Conservation (phyloP, 2,329 filamentous ascomycete genomes). For the Tetracladium maxilliforme region DNA sequence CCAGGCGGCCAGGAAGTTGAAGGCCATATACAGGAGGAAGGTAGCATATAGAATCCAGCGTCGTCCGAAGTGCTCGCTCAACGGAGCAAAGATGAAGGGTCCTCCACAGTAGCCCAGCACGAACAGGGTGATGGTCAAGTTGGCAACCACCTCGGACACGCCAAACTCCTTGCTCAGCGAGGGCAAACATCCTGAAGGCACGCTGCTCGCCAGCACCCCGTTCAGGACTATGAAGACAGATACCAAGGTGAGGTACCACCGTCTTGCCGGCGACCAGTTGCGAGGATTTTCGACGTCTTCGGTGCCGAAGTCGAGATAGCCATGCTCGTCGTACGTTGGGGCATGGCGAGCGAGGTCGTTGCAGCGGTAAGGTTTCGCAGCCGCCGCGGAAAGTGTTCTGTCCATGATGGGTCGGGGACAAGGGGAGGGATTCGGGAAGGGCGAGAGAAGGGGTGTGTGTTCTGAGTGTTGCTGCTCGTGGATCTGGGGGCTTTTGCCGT, state of each 20-base stretch:
- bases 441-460: no score
- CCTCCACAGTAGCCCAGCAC: conserved; percentile 55
- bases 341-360: no score
- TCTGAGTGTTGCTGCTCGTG: no score
- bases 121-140: conserved; percentile 36
- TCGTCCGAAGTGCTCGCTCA: conserved; percentile 63
- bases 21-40: conserved; percentile 63
- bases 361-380: no score
- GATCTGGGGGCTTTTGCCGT: no score
- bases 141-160: conserved; percentile 29
- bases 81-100: conserved; percentile 42
- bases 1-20: conserved; percentile 68
- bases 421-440: no score
- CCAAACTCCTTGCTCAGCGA: conserved; percentile 28
- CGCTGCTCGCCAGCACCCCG: conserved; percentile 35
- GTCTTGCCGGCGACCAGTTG: conserved; percentile 66
- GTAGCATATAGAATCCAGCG: conserved; percentile 64
- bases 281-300: conserved; percentile 68
- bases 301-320: no score
- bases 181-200: conserved; percentile 19
- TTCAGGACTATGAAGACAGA: conserved; percentile 39
- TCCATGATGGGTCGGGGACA: no score
- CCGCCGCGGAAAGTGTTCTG: no score
- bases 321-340: no score
- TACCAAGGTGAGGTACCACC: conserved; percentile 82